phyloP scores from a whole-genome alignment of 129 eudicot genomes.

The Lonicera japonica region DNA sequence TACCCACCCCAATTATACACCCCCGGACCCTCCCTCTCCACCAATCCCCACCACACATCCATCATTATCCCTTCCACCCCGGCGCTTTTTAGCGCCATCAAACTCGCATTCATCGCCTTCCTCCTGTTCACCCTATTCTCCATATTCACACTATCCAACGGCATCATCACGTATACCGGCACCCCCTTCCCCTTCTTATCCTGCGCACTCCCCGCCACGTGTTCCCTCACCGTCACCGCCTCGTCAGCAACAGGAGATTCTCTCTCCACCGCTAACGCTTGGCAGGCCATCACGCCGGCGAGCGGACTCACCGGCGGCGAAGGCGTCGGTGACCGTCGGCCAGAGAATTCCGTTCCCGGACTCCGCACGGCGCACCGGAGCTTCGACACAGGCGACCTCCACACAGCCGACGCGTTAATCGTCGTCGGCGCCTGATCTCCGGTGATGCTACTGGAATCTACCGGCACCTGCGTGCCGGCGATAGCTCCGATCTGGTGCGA shows the following conservation, averaged over 20 bases:
- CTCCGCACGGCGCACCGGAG: slow-evolving; percentile 36
- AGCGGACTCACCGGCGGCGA: slow-evolving; percentile 84
- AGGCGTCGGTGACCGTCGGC: slow-evolving; percentile 65
- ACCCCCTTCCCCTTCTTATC: too few species aligned
- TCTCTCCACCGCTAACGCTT: slow-evolving; percentile 38
- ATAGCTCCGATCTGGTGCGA: slow-evolving; percentile 70
- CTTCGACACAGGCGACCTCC: slow-evolving; percentile 53
- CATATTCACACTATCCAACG: too few species aligned
- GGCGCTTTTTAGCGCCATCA: too few species aligned
- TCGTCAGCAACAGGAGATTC: not conserved
- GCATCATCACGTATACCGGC: too few species aligned
- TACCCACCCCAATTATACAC: too few species aligned
- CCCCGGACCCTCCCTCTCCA: too few species aligned
- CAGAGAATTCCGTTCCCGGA: slow-evolving; percentile 24
- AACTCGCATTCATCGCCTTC: too few species aligned
- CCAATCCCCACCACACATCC: too few species aligned
- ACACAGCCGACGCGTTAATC: slow-evolving; percentile 45
- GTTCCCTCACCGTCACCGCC: too few species aligned
- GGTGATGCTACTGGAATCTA: slow-evolving; percentile 25
- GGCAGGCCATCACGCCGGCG: slow-evolving; percentile 53
- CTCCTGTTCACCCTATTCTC: too few species aligned
- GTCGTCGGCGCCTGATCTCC: slow-evolving; percentile 31
- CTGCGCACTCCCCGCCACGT: too few species aligned
- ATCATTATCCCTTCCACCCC: too few species aligned
- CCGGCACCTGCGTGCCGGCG: slow-evolving; percentile 31